Base-by-base conservation (phyloP, 257 asterid genomes). In the Nicotiana attenuata region DNA sequence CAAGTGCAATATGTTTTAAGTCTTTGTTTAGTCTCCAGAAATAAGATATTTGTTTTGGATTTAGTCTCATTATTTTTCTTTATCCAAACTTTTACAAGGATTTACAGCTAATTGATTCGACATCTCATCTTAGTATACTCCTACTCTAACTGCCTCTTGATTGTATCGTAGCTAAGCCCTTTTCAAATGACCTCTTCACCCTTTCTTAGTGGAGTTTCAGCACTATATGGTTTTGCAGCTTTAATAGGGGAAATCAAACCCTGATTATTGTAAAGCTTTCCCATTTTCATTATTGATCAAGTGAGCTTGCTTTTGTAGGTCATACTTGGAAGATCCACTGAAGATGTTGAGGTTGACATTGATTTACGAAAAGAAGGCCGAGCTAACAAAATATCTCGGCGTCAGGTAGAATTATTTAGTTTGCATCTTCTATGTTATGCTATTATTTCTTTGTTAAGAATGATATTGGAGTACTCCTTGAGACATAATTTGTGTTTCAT, bases 351-450 rank as follows among this genome's bases (percentile, higher is more conserved):
- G 69, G 98, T 96, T 80, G 99, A 94, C 85, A 92, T 96, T 87
- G 98, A 96, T 89, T 87, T 96, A 80, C 87, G 96, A 65, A 90
- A 89, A 92, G 99, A 94, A 92, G 98, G 99, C 31, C 91, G 90
- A 76, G 99, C 99, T 80, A 94, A 96, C 88, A 94, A 91, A 89
- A 90, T 96, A 81, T 96, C 99, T 71, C 91, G 99, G 85, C 93
- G 97, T 41, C 99, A 96, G 98, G 98, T 96, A 85, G 69, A 68
- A 56, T 87, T 81, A 29, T 69, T 35, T 16, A 61, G 28, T 14
- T 76, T 19, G 52, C 31, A 47, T 29, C 63, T 66, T 73, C 61
- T 75, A 24, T 75, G 1, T 28, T n/a, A 73, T 47, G 38, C 38
- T 73, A 65, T 66, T 31, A 45, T 45, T 31, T 41, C 59, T 71